Evolutionary conservation across 2,329 filamentous ascomycete genomes (phyloP), one percentile per base, ranked within the genome.

Genomic region (Xylariaceae sp.): DNA sequence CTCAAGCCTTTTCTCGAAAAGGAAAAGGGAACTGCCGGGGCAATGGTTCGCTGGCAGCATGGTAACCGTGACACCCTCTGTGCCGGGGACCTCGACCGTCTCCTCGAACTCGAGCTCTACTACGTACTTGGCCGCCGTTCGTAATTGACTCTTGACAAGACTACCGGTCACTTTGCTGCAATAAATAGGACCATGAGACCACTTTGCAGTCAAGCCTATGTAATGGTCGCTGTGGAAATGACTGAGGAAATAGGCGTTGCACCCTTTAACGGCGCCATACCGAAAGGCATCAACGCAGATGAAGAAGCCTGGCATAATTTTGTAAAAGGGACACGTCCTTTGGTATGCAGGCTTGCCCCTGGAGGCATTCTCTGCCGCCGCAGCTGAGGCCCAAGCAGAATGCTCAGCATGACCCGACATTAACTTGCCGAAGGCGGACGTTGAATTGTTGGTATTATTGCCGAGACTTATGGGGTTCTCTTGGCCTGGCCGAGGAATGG

Each of bases 191-290:
- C 94, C 94, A 68, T 99, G 91, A 40, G 77, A 83, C 94, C 94
- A 99, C 34, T 80, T 89, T 6, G 88, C 84, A 8, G 89, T 94
- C 8, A 99, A 75, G 2, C 94, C 94, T 35, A 96, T 85, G 65
- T 99, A 99, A 68, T 99, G 94, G 68, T 99, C 94, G 65, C 91
- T 96, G 71, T 99, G 94, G 63, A 97, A 99, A 68, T 99, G 94
- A 64, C 91, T 96, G 8, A 99, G 79, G 63, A 99, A 99, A 68
- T 99, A 99, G 1, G 92, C 94, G 51, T 88, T 87, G 69, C 91
- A 96, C 0, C 90, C 91, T 67, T 95, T 81, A 0, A 99, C 89
- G 3, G 91, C 90, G 2, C 94, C 94, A 66, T 97, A 99, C 26
- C 92, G 85, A 67, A 99, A 96, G 0, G 94, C 94, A 71, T 99